These are phyloP conservation scores for Glycyrrhiza uralensis DNA, from an alignment of 306 rosid genomes.

Conservation along the genomic window DNA sequence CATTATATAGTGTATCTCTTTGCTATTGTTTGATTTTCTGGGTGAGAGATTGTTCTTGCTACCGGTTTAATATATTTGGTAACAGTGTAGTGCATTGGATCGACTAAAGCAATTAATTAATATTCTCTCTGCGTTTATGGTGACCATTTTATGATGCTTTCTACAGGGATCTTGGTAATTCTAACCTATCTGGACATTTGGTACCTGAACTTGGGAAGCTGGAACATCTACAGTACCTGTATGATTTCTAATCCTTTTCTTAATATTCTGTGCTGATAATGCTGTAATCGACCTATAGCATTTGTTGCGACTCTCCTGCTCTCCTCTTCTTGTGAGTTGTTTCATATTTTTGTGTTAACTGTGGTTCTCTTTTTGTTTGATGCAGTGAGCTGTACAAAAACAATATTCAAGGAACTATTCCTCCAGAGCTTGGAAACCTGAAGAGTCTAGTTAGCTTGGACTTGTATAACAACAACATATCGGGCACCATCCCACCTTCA, in stretches of 20 bases:
- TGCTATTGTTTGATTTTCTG: not conserved
- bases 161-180: constrained; percentile 89
- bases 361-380: constrained; percentile 7
- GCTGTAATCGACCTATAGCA: not conserved
- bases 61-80: not conserved
- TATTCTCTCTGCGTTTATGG: not conserved
- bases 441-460: constrained; percentile 91
- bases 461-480: constrained; percentile 82
- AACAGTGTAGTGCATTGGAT: not conserved
- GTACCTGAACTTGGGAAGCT: constrained; percentile 86
- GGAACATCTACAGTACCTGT: constrained; percentile 87
- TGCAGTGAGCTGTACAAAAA: constrained; percentile 91
- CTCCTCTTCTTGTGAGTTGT: not conserved
- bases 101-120: not conserved
- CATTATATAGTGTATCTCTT: not conserved
- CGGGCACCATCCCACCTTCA: constrained; percentile 73
- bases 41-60: not conserved
- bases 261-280: not conserved
- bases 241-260: constrained; percentile 28
- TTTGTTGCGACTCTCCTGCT: not conserved
- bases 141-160: constrained; percentile 19
- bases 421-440: constrained; percentile 78
- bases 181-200: constrained; percentile 89
- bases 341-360: not conserved
- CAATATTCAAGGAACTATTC: constrained; percentile 87